Evolutionary conservation across 2,329 filamentous ascomycete genomes (phyloP), one percentile per base, ranked within the genome.

Genomic region (Aspergillus arachidicola): DNA sequence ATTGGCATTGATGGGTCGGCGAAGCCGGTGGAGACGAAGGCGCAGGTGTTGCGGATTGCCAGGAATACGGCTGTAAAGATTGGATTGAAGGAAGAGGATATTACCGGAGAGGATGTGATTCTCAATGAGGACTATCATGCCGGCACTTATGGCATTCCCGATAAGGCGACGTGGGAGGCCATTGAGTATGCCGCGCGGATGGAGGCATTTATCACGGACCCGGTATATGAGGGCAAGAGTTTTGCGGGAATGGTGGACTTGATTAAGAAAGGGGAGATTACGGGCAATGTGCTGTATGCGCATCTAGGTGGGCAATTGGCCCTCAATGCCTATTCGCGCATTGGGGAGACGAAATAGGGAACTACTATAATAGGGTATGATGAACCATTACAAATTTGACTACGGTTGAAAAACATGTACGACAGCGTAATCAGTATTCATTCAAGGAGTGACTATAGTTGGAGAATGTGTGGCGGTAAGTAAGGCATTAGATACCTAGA

Each of bases 171-270:
- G 1, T 83, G 89, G 57, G 87, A 87, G 36, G 89, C 89, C 0
- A 92, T 92, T 73, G 85, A 84, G 74, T 88, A 90, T 71, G 88
- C 87, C 6, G 90, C 90, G 0, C 75, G 80, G 63, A 91, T 86
- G 1, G 90, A 92, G 79, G 90, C 85, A 0, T 88, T 92, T 69
- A 90, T 92, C 66, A 92, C 89, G 0, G 90, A 92, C 72, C 90
- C 89, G 0, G 90, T 92, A 1, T 92, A 92, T 71, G 89, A 91
- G 78, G 90, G 90, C 1, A 92, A 92, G 84, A 90, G 87, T 68
- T 78, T 92, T 74, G 89, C 89, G 4, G 90, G 89, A 0, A 84
- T 92, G 88, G 86, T 91, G 68, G 88, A 89, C 72, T 78, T 91
- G 79, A 86, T 91, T 21, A 83, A 79, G 66, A 86, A 84, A 57